Percentiles rank a stretch among this genome's conserved stretches.
These are phyloP conservation scores for Tylopilus cervinicoccineus DNA, from an alignment of 768 basidiomycete species.

Conservation along the genomic window DNA sequence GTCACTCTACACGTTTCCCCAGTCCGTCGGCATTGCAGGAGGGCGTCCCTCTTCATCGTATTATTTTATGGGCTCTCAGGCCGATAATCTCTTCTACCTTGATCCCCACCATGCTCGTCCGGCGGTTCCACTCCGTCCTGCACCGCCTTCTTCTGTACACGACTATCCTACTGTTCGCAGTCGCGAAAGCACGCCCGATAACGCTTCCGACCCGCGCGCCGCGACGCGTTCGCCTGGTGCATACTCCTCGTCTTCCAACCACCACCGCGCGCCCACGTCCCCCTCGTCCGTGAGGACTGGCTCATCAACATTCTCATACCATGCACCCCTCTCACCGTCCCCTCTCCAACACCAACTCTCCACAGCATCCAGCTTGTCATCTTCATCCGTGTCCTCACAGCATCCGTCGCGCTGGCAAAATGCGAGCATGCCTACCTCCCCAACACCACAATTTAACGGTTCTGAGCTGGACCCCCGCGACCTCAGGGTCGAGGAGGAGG, in stretches of 20 bases:
- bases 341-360: conserved; percentile 66
- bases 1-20: conserved; percentile 89
- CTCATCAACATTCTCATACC: conserved; percentile 50
- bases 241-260: conserved; percentile 21
- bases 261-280: conserved; percentile 41
- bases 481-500: conserved; percentile 29
- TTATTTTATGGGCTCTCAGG: conserved; percentile 94
- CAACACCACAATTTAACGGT: conserved; percentile 18
- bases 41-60: conserved; percentile 96
- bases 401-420: conserved; percentile 29
- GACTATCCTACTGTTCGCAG: conserved; percentile 21
- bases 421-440: conserved; percentile 20
- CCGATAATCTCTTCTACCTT: conserved; percentile 80
- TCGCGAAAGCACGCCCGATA: conserved; percentile 32
- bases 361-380: conserved; percentile 31
- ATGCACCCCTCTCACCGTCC: conserved; percentile 57
- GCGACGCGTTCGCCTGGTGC: conserved; percentile 24
- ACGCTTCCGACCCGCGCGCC: conserved; percentile 24
- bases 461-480: conserved; percentile 38
- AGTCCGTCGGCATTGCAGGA: conserved; percentile 95
- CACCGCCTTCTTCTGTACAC: conserved; percentile 29
- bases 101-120: conserved; percentile 79
- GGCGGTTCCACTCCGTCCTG: conserved; percentile 64
- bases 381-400: conserved; percentile 32
- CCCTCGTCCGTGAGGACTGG: conserved; percentile 51